Evolutionary conservation across 2,329 filamentous ascomycete species (phyloP), one percentile per base, ranked within the genome.

Genomic region (Penicillium nordicum): DNA sequence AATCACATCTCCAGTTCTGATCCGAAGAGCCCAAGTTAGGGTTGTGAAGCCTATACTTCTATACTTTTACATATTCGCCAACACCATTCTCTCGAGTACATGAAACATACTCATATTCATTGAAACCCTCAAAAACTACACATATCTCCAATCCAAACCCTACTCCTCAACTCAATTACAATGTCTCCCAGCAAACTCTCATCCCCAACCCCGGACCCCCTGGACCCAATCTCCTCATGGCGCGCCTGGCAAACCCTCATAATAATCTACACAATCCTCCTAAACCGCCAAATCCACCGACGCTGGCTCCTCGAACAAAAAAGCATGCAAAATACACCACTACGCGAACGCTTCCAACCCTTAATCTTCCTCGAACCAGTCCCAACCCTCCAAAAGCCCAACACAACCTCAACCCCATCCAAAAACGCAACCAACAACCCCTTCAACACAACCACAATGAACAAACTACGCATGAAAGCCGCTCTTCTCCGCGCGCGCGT

Each of bases 241-340:
- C 61, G 64, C 48, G 64, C 57, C 57, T 64, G 50, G 40, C 57
- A 65, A 60, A 50, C 60, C 30, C 46, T 66, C 25, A 44, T 50
- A 3, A 42, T 61, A 50, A 57, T 58, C 46, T 63, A 63, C 60
- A 63, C 63, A 1, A 37, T 58, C 34, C 60, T 57, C 5, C 49
- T 66, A 11, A 66, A 66, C 50, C 60, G 55, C 34, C 64, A 66
- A 59, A 32, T 66, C 38, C 57, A 21, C 1, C 64, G 62, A 1
- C 63, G 63, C 51, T 65, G 59, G 56, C 50, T 51, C 32, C 63
- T 64, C 18, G 64, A 66, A 50, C 58, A 63, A 34, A 18, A 60
- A 55, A 50, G 55, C 50, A 63, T 65, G 57, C 16, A 60, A 48
- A 30, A 56, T 21, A 42, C 11, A 8, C 60, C 63, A 0, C 27